A percentile compares a stretch with the other conserved stretches of the same genome.
Conservation (phyloP, 331 rosid genomes). For the Pyracantha coccinea region DNA sequence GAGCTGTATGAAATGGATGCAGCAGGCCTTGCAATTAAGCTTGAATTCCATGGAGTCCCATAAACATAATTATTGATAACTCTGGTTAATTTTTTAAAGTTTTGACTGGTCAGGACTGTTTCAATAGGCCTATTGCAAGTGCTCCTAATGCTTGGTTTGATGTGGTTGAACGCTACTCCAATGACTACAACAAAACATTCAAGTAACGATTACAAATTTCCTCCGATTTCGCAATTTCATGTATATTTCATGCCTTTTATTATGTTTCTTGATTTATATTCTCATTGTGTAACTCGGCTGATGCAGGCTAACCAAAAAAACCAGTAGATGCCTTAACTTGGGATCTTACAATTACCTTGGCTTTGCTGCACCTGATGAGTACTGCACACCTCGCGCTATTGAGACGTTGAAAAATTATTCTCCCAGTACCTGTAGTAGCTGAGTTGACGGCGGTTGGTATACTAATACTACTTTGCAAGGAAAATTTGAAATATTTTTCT, state of each 20-base stretch:
- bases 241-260: background rate
- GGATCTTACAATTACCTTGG: constrained; percentile 86
- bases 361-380: constrained; percentile 77
- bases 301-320: constrained; percentile 55
- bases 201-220: constrained; percentile 22
- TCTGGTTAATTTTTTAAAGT: background rate
- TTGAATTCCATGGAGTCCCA: background rate
- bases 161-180: constrained; percentile 86
- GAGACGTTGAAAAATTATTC: constrained; percentile 54
- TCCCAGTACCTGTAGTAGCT: constrained; percentile 70
- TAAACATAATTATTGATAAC: background rate
- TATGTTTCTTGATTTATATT: background rate
- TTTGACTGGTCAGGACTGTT: constrained; percentile 59
- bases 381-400: constrained; percentile 71
- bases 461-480: constrained; percentile 1
- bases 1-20: background rate
- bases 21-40: background rate
- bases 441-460: constrained; percentile 64
- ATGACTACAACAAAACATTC: constrained; percentile 82
- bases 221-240: background rate
- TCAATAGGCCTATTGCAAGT: constrained; percentile 87
- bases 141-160: constrained; percentile 99
- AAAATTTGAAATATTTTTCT: background rate
- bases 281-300: background rate
- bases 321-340: constrained; percentile 63